These are phyloP conservation scores for Fusarium sp. DNA, from an alignment of 2,329 filamentous ascomycete species.

Conservation along the genomic window DNA sequence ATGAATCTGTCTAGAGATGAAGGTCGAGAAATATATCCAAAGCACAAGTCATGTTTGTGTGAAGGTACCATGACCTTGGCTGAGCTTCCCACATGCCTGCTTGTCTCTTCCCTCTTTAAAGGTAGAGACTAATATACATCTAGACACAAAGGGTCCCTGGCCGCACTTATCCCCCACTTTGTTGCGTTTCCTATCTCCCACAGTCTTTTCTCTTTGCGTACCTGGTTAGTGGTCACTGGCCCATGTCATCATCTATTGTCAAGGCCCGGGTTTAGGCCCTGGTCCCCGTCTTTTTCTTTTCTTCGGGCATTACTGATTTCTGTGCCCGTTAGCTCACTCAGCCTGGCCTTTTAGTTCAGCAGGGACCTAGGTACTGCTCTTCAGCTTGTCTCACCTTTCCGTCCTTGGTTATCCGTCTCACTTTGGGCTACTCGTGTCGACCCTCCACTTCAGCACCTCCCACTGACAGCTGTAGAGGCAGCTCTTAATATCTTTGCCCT, in stretches of 20 bases:
- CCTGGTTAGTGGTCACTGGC: slow-evolving; percentile 2
- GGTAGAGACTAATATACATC: background rate
- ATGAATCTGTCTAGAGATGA: background rate
- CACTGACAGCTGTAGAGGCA: background rate
- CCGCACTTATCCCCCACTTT: slow-evolving; percentile 25
- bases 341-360: slow-evolving; percentile 5
- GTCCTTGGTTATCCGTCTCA: slow-evolving; percentile 22
- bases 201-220: slow-evolving; percentile 12
- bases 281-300: slow-evolving; percentile 8
- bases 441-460: slow-evolving; percentile 2
- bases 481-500: background rate
- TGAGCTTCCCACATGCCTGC: slow-evolving; percentile 26
- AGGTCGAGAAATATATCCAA: background rate
- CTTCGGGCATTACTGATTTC: slow-evolving; percentile 10
- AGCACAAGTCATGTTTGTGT: background rate
- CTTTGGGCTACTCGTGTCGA: slow-evolving; percentile 10
- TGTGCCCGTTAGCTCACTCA: slow-evolving; percentile 32
- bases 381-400: slow-evolving; percentile 33
- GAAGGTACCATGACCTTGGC: background rate
- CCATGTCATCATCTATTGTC: slow-evolving; percentile 14
- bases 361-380: slow-evolving; percentile 12
- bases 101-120: slow-evolving; percentile 13
- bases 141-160: slow-evolving; percentile 35
- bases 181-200: slow-evolving; percentile 33
- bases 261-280: slow-evolving; percentile 10